Evolutionary conservation across 2,329 filamentous ascomycete genomes (phyloP).

Genomic region (Scytalidium sp.): DNA sequence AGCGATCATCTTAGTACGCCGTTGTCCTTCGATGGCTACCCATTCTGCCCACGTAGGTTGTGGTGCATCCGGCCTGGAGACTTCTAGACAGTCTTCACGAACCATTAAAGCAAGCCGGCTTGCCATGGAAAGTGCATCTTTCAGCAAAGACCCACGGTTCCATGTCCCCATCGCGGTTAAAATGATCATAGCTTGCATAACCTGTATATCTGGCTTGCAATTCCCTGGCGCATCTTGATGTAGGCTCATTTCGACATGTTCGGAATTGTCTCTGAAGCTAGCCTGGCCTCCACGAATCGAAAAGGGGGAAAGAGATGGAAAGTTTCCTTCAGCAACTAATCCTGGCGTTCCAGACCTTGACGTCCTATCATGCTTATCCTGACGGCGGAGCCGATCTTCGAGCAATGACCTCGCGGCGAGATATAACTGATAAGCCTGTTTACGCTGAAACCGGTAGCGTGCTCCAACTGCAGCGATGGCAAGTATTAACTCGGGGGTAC

Average conservation of each 20-base stretch:
- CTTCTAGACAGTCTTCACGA: background rate
- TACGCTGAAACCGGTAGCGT: background rate
- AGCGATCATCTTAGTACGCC: constrained; percentile 1
- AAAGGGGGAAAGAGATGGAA: background rate
- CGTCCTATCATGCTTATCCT: background rate
- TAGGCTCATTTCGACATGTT: background rate
- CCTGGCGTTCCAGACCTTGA: background rate
- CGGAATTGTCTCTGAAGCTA: background rate
- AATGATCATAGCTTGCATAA: constrained; percentile 1
- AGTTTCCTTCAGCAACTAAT: background rate
- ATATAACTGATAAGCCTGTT: constrained; percentile 1
- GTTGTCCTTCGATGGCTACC: constrained; percentile 1
- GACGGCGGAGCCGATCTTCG: background rate
- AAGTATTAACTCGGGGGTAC: background rate
- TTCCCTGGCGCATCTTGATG: background rate
- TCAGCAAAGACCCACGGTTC: background rate
- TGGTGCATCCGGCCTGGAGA: background rate
- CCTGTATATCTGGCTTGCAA: background rate
- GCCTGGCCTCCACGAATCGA: background rate
- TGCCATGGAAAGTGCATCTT: constrained; percentile 1
- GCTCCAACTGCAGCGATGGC: constrained; percentile 2
- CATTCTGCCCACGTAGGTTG: constrained; percentile 1
- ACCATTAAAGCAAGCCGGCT: constrained; percentile 2
- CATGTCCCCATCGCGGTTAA: background rate
- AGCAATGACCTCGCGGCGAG: constrained; percentile 1